These are phyloP conservation scores for Solanum ossicruentum DNA, from an alignment of 257 asterid genomes.

Conservation along the genomic window DNA sequence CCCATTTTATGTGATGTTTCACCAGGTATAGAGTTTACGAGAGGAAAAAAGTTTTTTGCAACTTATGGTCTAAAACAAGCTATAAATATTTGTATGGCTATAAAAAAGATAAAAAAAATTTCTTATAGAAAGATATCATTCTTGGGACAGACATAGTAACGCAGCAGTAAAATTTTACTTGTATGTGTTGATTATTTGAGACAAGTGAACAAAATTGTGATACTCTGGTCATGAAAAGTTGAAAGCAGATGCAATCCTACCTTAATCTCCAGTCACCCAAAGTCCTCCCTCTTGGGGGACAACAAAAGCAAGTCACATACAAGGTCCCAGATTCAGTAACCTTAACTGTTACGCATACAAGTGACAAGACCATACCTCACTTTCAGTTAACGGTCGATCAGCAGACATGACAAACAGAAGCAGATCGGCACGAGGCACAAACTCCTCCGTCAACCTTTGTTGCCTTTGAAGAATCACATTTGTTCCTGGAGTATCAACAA, in stretches of 20 bases:
- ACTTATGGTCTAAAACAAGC: background rate
- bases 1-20: background rate
- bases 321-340: background rate
- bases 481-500: slow-evolving; percentile 99
- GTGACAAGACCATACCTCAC: slow-evolving; percentile 63
- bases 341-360: background rate
- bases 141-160: background rate
- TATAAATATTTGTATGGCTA: background rate
- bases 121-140: background rate
- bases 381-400: slow-evolving; percentile 94
- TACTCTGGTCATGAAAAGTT: background rate
- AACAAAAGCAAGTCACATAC: background rate
- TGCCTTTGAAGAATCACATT: slow-evolving; percentile 99
- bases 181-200: background rate
- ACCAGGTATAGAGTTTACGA: background rate
- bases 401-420: slow-evolving; percentile 91
- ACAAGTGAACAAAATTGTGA: background rate
- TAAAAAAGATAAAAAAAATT: background rate
- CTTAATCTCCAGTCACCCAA: background rate
- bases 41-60: background rate
- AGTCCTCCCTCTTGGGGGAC: background rate
- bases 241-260: background rate
- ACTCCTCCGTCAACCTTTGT: slow-evolving; percentile 93
- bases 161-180: background rate
- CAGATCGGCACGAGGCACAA: slow-evolving; percentile 97